Base-by-base conservation (phyloP, 495 filamentous ascomycete genomes). In the Diplogelasinospora grovesii region DNA sequence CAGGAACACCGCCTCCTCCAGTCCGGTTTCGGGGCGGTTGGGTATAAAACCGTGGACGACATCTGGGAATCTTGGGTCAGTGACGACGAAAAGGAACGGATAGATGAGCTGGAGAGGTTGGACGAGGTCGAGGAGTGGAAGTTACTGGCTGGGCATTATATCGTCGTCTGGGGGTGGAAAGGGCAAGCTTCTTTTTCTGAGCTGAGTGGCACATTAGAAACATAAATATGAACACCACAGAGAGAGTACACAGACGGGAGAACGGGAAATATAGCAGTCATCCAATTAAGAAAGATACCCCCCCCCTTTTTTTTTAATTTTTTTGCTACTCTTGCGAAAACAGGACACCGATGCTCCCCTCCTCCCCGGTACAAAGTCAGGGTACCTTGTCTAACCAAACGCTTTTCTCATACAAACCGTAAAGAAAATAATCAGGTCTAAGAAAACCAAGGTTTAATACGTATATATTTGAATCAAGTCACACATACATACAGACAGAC, bases 51-150 rank as follows among this genome's bases (percentile, higher is more conserved):
- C 48, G 76, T 96, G 29, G 74, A 83, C 41, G 71, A 72, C 13
- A 71, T 95, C 27, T 95, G 86, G 80, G 71, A 81, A 31, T 56
- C 66, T 9, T 95, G 89, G 85, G 69, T 95, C 3, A 43, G 28
- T 0, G 64, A 71, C 7, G 64, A 59, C n/a, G 92, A 97, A 65
- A 90, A 84, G 56, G 83, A 83, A 50, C 68, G 92, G 46, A 79
- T 97, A 3, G 78, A 82, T 33, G 54, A 61, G 18, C 59, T 96
- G 39, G 92, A 97, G 61, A 85, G 89, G 69, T 55, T 97, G 47
- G 92, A 98, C 69, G 92, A 98, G 63, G 75, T 95, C 39, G 92
- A 98, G 64, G 92, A 98, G 65, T 95, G 90, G 89, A 67, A 77
- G 52, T 57, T 98, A 56, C 59, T 98, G 51, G 86, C 87, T 4